A percentile compares a stretch with the other conserved stretches of the same genome.
phyloP scores from a whole-genome alignment of 2,329 filamentous ascomycete species.

The Fusarium sublunatum region DNA sequence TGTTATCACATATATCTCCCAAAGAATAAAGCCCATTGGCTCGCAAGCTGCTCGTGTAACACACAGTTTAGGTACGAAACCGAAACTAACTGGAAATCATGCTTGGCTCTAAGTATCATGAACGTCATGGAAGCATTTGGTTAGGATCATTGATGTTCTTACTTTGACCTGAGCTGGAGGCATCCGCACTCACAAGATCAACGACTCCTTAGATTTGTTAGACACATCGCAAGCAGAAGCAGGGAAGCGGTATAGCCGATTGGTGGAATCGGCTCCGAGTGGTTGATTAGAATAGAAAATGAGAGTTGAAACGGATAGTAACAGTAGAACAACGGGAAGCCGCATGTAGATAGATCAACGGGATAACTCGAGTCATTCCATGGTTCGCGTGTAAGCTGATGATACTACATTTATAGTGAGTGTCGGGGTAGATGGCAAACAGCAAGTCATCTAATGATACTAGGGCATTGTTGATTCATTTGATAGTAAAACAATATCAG shows the following conservation, averaged over 20 bases:
- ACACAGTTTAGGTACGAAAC: not conserved
- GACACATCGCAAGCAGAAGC: not conserved
- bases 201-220: slow-evolving; percentile 9
- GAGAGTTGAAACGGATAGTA: not conserved
- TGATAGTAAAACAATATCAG: too few relatives aligned
- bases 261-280: not conserved
- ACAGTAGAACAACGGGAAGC: slow-evolving; percentile 8
- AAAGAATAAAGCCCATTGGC: not conserved
- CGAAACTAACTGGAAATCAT: slow-evolving; percentile 5
- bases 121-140: not conserved
- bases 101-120: not conserved
- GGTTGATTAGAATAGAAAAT: not conserved
- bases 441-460: not conserved
- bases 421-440: not conserved
- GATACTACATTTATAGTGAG: not conserved
- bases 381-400: not conserved
- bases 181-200: slow-evolving; percentile 18
- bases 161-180: slow-evolving; percentile 10
- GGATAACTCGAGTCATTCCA: slow-evolving; percentile 1
- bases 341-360: slow-evolving; percentile 6
- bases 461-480: too few relatives aligned
- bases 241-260: not conserved
- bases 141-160: not conserved
- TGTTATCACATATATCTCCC: not conserved
- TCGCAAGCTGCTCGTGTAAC: slow-evolving; percentile 7